Evolutionary conservation across 441 rosid genomes (phyloP).

Genomic region (Isatis lusitanica): DNA sequence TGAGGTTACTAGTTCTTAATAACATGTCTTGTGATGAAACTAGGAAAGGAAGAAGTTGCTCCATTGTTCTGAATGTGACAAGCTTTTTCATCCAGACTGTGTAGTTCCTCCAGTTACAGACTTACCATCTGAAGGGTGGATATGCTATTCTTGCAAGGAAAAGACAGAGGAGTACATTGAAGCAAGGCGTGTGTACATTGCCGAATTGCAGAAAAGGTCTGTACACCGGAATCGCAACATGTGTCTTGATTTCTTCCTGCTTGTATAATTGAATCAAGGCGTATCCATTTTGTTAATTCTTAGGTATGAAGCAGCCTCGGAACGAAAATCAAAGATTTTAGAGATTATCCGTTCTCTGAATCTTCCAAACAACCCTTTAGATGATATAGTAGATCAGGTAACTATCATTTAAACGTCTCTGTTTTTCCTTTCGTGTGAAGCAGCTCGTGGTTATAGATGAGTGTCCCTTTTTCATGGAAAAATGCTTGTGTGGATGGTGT

Average conservation of each 20-base stretch:
- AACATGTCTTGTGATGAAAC: conserved; percentile 32
- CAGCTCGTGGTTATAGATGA: conserved; percentile 11
- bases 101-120: conserved; percentile 82
- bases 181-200: conserved; percentile 65
- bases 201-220: conserved; percentile 79
- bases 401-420: conserved; percentile 12
- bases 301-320: conserved; percentile 90
- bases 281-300: conserved; percentile 29
- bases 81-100: conserved; percentile 86
- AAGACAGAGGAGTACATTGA: conserved; percentile 92
- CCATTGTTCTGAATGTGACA: conserved; percentile 91
- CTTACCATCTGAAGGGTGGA: conserved; percentile 75
- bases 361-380: conserved; percentile 98
- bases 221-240: conserved; percentile 19
- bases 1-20: conserved; percentile 24
- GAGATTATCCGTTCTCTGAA: conserved; percentile 85
- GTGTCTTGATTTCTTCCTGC: conserved; percentile 16
- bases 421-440: conserved; percentile 7
- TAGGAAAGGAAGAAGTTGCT: conserved; percentile 96
- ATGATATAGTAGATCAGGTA: conserved; percentile 98
- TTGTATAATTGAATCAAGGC: background rate
- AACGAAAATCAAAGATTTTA: conserved; percentile 84
- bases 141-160: conserved; percentile 93
- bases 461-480: conserved; percentile 27
- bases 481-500: background rate